Conservation (phyloP, 768 basidiomycete species). For the Dioszegia crocea region DNA sequence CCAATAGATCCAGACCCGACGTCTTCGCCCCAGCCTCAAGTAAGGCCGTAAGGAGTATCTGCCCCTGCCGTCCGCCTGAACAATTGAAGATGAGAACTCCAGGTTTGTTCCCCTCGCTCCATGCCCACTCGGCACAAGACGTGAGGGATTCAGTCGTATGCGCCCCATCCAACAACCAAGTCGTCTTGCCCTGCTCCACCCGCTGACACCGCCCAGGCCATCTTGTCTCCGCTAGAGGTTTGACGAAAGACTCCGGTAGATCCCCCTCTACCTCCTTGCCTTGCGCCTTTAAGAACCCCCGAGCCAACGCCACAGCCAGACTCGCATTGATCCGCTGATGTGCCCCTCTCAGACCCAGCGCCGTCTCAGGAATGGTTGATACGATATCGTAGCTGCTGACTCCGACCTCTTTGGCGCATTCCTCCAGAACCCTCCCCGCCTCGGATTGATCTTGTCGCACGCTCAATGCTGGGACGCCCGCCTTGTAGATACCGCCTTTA, state of each 20-base stretch:
- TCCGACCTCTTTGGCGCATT: slow-evolving; percentile 64
- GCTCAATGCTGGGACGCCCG: slow-evolving; percentile 77
- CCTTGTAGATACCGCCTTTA: slow-evolving; percentile 95
- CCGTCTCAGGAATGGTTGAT: slow-evolving; percentile 53
- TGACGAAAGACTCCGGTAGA: slow-evolving; percentile 58
- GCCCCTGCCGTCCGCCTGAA: slow-evolving; percentile 80
- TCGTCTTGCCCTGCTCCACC: slow-evolving; percentile 55
- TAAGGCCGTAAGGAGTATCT: slow-evolving; percentile 63
- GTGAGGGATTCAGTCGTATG: slow-evolving; percentile 87
- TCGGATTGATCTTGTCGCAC: slow-evolving; percentile 62
- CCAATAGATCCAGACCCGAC: slow-evolving; percentile 13
- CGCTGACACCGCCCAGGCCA: slow-evolving; percentile 97
- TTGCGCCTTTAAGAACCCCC: slow-evolving; percentile 58
- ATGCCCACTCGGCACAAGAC: slow-evolving; percentile 86
- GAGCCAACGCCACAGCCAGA: slow-evolving; percentile 71
- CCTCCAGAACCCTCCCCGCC: slow-evolving; percentile 60
- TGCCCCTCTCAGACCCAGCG: slow-evolving; percentile 71
- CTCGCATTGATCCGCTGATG: slow-evolving; percentile 87
- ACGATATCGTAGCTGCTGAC: slow-evolving; percentile 64
- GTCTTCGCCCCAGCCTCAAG: slow-evolving; percentile 54
- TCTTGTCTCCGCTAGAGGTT: slow-evolving; percentile 63
- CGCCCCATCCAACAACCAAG: slow-evolving; percentile 93
- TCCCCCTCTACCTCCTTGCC: slow-evolving; percentile 33
- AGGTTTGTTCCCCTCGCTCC: slow-evolving; percentile 54
- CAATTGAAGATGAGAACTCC: slow-evolving; percentile 85